Evolutionary conservation across 108 stramenopile species (phyloP), one percentile per base, ranked within the genome.

Genomic region (Fragilaria radians): DNA sequence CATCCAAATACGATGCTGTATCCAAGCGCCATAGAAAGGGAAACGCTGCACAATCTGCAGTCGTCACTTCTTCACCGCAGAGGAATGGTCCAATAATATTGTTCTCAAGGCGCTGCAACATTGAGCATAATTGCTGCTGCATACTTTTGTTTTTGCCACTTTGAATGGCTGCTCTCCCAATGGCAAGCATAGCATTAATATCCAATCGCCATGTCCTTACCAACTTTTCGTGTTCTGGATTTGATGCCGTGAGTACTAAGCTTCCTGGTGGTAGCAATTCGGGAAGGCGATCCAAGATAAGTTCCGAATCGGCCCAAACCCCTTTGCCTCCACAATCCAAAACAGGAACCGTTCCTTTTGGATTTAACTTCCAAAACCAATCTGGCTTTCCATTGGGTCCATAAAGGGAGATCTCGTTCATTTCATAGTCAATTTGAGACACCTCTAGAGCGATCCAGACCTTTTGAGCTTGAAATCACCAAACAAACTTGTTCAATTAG

Each of bases 11-110:
- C n/a, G n/a, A n/a, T n/a, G n/a, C n/a, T n/a, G n/a, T n/a, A 54
- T 91, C 63, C 11, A 91, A 67, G 25, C 85, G 61, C 89, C 89
- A 91, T n/a, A 91, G 42, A 61, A 91, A 91, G 0, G 89, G 89
- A 63, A 91, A 91, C n/a, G 67, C 85, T 1, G 86, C 76, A 69
- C 83, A 84, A 67, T 91, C 89, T 19, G 89, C 89, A 5, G 80
- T 61, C 21, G 89, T 82, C n/a, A 85, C 36, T 33, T 57, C 32
- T 1, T 91, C 72, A 54, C 86, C 86, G 28, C 63, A 57, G 11
- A 87, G 60, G 61, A 74, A 85, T 17, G 79, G 81, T 1, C 77
- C 74, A 0, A 56, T 63, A 14, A 77, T 70, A n/a, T 66, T 36
- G 7, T 47, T 50, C 72, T 87, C 78, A 57, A 85, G 24, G 55